phyloP scores from a whole-genome alignment of 2,329 filamentous ascomycete genomes.

The Ceratocystis alfenasii region DNA sequence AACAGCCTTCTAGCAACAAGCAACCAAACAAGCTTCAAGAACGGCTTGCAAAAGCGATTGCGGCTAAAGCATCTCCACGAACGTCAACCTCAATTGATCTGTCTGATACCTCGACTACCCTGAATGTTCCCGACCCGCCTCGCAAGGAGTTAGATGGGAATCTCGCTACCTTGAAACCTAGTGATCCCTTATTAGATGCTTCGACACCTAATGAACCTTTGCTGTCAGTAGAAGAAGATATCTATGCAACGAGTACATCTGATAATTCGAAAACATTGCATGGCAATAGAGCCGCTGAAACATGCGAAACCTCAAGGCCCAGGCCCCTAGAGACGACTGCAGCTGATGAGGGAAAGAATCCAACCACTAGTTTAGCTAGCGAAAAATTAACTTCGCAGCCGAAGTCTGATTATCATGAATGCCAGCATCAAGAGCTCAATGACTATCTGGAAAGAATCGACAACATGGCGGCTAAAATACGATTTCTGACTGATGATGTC shows the following conservation, averaged over 20 bases:
- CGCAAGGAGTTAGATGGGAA: no score
- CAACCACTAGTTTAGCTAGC: background rate
- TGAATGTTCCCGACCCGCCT: background rate
- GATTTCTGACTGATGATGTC: slow-evolving; percentile 72
- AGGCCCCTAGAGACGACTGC: no score
- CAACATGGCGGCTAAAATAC: slow-evolving; percentile 78
- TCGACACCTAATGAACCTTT: no score
- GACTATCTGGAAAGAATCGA: slow-evolving; percentile 77
- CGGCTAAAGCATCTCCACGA: slow-evolving; percentile 41
- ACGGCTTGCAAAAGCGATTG: slow-evolving; percentile 75
- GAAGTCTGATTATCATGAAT: slow-evolving; percentile 34
- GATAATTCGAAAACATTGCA: no score
- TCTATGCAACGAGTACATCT: no score
- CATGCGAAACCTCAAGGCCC: no score
- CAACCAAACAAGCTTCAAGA: slow-evolving; percentile 79
- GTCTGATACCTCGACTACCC: background rate
- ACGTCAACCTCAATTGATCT: slow-evolving; percentile 10
- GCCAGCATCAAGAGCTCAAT: slow-evolving; percentile 63
- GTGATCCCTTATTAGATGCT: no score
- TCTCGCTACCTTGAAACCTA: no score
- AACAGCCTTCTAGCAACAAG: slow-evolving; percentile 49
- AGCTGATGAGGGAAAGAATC: background rate
- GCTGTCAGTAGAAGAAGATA: no score
- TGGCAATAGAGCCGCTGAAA: no score
- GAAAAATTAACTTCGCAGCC: background rate